A percentile compares a stretch with the other conserved stretches of the same genome.
Evolutionary conservation across 352 stramenopile genomes (phyloP).

Genomic region (Nothophytophthora sp.): DNA sequence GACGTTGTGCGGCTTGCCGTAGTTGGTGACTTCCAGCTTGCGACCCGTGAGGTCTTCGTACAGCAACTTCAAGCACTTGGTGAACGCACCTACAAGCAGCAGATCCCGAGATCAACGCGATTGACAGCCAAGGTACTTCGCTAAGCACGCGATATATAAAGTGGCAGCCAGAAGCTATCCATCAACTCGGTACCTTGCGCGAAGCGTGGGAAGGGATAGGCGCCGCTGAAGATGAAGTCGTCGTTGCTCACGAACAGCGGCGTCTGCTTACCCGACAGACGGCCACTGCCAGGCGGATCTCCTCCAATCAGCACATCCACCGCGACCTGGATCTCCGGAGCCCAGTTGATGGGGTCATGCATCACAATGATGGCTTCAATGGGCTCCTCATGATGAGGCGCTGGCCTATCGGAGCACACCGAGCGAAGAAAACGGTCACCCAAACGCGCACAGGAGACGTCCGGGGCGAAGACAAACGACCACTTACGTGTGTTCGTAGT

Average conservation of each 20-base stretch:
- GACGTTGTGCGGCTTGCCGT: conserved; percentile 84
- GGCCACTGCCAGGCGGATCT: conserved; percentile 64
- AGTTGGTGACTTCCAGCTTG: conserved; percentile 70
- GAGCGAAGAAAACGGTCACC: not conserved
- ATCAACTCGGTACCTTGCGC: conserved; percentile 52
- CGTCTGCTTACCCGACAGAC: conserved; percentile 54
- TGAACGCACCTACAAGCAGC: conserved; percentile 60
- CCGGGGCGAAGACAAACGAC: not conserved
- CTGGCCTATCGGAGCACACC: conserved; percentile 33
- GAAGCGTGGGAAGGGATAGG: conserved; percentile 83
- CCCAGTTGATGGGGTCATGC: conserved; percentile 91
- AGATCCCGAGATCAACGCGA: too few species aligned
- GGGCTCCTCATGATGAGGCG: conserved; percentile 63
- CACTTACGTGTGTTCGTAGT: conserved; percentile 65
- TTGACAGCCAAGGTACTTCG: too few species aligned
- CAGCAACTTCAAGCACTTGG: conserved; percentile 68
- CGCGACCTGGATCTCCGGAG: conserved; percentile 87
- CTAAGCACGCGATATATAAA: too few species aligned
- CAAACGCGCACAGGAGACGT: not conserved
- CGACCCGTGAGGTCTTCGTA: conserved; percentile 71
- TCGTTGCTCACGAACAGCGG: conserved; percentile 86
- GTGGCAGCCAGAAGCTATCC: not conserved
- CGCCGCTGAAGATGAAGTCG: conserved; percentile 88
- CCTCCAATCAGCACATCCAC: conserved; percentile 89
- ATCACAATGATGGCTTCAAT: conserved; percentile 90